Evolutionary conservation across 2,329 filamentous ascomycete genomes (phyloP), one percentile per base, ranked within the genome.

Genomic region (Microthyrium microscopicum): DNA sequence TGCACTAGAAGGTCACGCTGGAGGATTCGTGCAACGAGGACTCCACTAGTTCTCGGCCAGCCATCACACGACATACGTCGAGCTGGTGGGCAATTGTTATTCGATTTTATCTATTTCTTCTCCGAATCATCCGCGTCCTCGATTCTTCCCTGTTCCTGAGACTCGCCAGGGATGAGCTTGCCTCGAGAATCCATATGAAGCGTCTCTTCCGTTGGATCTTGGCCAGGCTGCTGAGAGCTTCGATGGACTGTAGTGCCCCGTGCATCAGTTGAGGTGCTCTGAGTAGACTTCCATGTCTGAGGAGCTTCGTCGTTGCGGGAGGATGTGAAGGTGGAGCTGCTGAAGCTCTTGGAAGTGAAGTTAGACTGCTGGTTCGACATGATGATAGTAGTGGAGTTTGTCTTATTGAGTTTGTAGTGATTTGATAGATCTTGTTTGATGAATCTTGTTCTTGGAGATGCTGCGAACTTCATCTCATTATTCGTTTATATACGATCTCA

Each of bases 351-450:
- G 15, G 35, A 37, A 11, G 29, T 9, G 15, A 36, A 28, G 20
- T 15, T 36, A 4, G 22, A 4, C 15, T 30, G 26, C 17, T 33
- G 31, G 12, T 19, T 20, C 9, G 29, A 22, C 29, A 20, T 19
- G 41, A 16, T 48, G 40, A 38, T 55, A 47, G 0, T n/a, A n/a
- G n/a, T n/a, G n/a, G 56, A 49, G 2, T 44, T 56, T 6, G 50
- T 51, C 3, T 43, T 48, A 2, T 37, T 41, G 5, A 42, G 46
- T 8, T 51, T 49, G 41, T n/a, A n/a, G n/a, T n/a, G n/a, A n/a
- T n/a, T n/a, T n/a, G n/a, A n/a, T n/a, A n/a, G n/a, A n/a, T n/a
- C n/a, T n/a, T n/a, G n/a, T n/a, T n/a, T n/a, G n/a, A n/a, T n/a
- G n/a, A n/a, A n/a, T n/a, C n/a, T n/a, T n/a, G n/a, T n/a, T n/a